Percentiles rank a stretch among this genome's conserved stretches.
These are phyloP conservation scores for Fusarium siculi DNA, from an alignment of 2,329 filamentous ascomycete genomes.

Conservation along the genomic window DNA sequence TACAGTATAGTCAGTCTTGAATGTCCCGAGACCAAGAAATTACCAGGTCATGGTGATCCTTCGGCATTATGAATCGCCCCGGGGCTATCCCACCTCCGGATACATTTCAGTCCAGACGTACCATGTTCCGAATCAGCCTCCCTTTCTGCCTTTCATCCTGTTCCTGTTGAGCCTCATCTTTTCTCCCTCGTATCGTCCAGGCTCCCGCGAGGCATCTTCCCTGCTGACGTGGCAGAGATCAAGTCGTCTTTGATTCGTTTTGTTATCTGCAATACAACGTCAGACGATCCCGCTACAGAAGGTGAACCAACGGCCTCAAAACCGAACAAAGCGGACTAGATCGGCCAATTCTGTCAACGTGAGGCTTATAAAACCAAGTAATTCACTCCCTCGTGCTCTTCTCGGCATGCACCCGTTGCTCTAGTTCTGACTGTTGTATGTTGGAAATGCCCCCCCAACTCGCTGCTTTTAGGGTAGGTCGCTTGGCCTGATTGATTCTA, in stretches of 20 bases:
- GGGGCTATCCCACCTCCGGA: neutral
- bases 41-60: neutral
- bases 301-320: conserved; percentile 21
- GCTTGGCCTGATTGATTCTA: neutral
- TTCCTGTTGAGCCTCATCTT: conserved; percentile 33
- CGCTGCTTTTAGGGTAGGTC: conserved; percentile 13
- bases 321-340: neutral
- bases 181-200: neutral
- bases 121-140: neutral
- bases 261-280: conserved; percentile 25
- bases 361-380: conserved; percentile 9
- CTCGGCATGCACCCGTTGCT: conserved; percentile 14
- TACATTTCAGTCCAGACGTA: neutral
- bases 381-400: neutral
- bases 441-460: conserved; percentile 8
- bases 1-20: neutral
- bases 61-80: neutral
- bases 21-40: neutral
- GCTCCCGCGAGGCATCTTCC: conserved; percentile 16
- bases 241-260: conserved; percentile 8
- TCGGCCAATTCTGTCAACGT: neutral
- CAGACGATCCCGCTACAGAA: conserved; percentile 16
- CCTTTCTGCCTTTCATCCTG: conserved; percentile 22
- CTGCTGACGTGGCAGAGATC: conserved; percentile 37
- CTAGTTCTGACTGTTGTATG: conserved; percentile 12